Conservation (phyloP, 768 basidiomycete species). For the Leccinum boreale region DNA sequence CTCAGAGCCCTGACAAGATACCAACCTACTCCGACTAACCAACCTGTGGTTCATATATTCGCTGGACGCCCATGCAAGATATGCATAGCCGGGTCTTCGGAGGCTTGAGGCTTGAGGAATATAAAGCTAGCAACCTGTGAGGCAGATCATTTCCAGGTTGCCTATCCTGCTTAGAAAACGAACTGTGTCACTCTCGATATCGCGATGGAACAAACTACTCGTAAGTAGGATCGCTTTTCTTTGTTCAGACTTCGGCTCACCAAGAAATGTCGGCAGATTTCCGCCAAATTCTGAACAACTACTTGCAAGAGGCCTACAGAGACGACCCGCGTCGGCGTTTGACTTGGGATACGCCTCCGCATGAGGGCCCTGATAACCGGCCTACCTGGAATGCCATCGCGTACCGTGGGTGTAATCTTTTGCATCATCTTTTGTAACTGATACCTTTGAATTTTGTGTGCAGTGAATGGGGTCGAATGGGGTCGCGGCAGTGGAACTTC, state of each 20-base stretch:
- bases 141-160: background rate
- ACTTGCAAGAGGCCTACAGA: slow-evolving; percentile 17
- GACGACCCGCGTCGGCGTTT: slow-evolving; percentile 11
- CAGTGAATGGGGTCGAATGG: slow-evolving; percentile 21
- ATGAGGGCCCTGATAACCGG: slow-evolving; percentile 16
- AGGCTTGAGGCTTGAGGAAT: background rate
- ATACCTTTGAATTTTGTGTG: background rate
- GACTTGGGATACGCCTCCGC: slow-evolving; percentile 15
- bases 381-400: slow-evolving; percentile 26
- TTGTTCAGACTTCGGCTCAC: background rate
- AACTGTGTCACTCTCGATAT: background rate
- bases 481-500: slow-evolving; percentile 19
- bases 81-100: slow-evolving; percentile 9
- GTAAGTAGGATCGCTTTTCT: slow-evolving; percentile 5
- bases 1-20: slow-evolving; percentile 6
- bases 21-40: slow-evolving; percentile 5
- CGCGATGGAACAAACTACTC: slow-evolving; percentile 6
- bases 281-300: slow-evolving; percentile 23
- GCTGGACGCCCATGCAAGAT: background rate
- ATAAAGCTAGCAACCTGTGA: slow-evolving; percentile 12
- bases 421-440: background rate
- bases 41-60: slow-evolving; percentile 22
- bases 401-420: slow-evolving; percentile 11
- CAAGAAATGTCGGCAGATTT: slow-evolving; percentile 7
- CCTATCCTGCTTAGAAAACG: background rate